phyloP scores from a whole-genome alignment of 345 rosid genomes.

The Bretschneidera sinensis region DNA sequence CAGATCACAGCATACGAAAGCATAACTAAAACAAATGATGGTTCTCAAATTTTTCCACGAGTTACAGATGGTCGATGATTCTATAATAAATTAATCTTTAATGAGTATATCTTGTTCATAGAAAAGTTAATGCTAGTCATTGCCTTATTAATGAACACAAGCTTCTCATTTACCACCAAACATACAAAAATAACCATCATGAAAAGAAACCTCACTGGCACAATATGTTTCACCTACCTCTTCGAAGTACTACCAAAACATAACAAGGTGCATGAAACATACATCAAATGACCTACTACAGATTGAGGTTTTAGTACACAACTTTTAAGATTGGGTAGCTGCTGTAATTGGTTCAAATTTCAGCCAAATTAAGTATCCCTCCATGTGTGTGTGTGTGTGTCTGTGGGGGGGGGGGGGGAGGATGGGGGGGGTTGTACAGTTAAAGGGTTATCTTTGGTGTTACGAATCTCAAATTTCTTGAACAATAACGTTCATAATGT shows the following conservation, averaged over 20 bases:
- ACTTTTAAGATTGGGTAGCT: background rate
- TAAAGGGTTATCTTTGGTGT: background rate
- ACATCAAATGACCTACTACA: background rate
- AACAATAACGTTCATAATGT: background rate
- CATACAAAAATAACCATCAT: too few species aligned
- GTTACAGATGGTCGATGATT: background rate
- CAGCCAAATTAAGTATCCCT: background rate
- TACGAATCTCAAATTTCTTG: background rate
- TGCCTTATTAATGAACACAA: background rate
- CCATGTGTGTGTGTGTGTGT: too few species aligned
- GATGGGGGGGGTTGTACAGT: background rate
- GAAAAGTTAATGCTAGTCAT: background rate
- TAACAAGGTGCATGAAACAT: background rate
- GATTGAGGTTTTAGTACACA: background rate
- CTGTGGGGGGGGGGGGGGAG: too few species aligned
- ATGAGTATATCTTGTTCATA: background rate
- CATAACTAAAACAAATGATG: background rate
- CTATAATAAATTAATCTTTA: too few species aligned
- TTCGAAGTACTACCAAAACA: background rate
- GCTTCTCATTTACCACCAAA: background rate
- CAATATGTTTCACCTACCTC: background rate
- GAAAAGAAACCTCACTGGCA: background rate
- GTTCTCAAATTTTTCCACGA: background rate
- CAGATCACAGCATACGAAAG: too few species aligned
- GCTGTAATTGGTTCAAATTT: background rate